A percentile compares a stretch with the other conserved stretches of the same genome.
phyloP scores from a whole-genome alignment of 2,329 filamentous ascomycete species.

The Arthrobotrys musiformis region DNA sequence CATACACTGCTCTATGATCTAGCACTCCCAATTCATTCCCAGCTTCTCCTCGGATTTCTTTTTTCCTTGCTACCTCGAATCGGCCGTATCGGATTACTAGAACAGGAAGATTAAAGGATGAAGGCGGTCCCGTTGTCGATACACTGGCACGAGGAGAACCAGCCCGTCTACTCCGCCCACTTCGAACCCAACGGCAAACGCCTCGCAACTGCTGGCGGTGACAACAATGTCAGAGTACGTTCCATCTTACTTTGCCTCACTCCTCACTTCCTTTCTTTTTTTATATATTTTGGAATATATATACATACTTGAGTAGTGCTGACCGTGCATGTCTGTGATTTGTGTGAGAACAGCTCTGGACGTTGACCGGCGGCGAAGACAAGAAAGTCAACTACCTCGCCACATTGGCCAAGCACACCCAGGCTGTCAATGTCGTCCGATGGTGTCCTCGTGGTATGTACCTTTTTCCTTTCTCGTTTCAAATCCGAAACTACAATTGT shows the following conservation, averaged over 20 bases:
- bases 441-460: conserved; percentile 88
- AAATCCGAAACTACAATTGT: too few relatives aligned
- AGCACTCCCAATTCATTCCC: too few relatives aligned
- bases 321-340: not conserved
- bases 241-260: conserved; percentile 17
- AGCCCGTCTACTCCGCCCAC: conserved; percentile 95
- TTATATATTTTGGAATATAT: not conserved
- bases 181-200: conserved; percentile 93
- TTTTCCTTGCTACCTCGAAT: not conserved
- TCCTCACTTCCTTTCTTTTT: conserved; percentile 24
- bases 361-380: conserved; percentile 84
- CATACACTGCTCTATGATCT: too few relatives aligned
- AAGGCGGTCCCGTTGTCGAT: conserved; percentile 96
- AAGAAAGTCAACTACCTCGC: conserved; percentile 91
- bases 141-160: conserved; percentile 98
- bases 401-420: conserved; percentile 90
- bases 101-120: conserved; percentile 68
- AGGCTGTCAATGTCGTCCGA: conserved; percentile 96
- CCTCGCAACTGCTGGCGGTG: conserved; percentile 91
- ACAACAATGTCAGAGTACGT: conserved; percentile 92
- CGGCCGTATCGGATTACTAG: not conserved
- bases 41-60: not conserved
- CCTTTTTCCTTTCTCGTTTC: not conserved
- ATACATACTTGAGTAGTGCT: not conserved
- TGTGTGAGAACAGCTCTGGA: conserved; percentile 78